Evolutionary conservation across 805 yeast species (phyloP).

Genomic region (Hanseniaspora pseudoguilliermondii): DNA sequence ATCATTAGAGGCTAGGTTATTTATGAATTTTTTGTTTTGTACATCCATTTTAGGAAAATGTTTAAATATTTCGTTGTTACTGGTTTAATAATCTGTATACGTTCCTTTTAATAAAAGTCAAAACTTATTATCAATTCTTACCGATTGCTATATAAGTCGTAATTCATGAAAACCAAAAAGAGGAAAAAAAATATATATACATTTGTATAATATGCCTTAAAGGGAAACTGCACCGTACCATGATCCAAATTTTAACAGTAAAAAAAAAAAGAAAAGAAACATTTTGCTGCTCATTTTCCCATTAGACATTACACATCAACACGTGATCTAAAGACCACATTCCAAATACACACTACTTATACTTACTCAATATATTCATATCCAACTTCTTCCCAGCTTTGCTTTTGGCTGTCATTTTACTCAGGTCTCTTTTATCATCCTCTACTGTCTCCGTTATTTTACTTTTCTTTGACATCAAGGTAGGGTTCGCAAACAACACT

Average conservation of each 20-base stretch:
- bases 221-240: neutral
- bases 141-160: no score
- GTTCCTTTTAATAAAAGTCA: no score
- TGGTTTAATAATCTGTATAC: no score
- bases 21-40: conserved; percentile 47
- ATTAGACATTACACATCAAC: neutral
- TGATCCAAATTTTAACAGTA: neutral
- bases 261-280: neutral
- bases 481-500: conserved; percentile 28
- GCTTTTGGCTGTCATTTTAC: neutral
- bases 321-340: neutral
- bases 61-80: neutral
- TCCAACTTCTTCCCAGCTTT: neutral
- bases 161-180: neutral
- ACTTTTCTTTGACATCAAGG: conserved; percentile 19
- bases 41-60: conserved; percentile 14
- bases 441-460: neutral
- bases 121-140: no score
- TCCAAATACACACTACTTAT: neutral
- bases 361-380: conserved; percentile 4
- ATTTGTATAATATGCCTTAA: neutral
- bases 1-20: conserved; percentile 71
- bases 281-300: no score
- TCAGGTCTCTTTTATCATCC: conserved; percentile 5
- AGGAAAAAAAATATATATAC: neutral